A percentile compares a stretch with the other conserved stretches of the same genome.
phyloP scores from a whole-genome alignment of 2,329 filamentous ascomycete genomes.

The Aureobasidium sp. region DNA sequence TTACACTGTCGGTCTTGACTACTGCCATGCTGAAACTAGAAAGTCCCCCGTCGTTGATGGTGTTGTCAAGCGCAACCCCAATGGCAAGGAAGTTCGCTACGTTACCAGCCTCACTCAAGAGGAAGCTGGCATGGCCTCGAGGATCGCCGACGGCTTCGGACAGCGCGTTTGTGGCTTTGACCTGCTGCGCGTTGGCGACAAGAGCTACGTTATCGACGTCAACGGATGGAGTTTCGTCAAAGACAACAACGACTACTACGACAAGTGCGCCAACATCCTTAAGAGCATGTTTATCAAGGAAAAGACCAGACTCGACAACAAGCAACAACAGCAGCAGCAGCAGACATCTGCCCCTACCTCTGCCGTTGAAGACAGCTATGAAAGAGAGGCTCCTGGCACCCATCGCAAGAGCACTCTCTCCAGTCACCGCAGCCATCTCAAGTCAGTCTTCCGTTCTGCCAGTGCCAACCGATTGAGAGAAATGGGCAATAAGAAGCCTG shows the following conservation, averaged over 20 bases:
- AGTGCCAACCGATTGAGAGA: conserved; percentile 53
- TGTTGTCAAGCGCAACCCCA: conserved; percentile 88
- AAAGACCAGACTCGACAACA: conserved; percentile 48
- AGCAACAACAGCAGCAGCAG: conserved; percentile 6
- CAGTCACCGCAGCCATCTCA: conserved; percentile 39
- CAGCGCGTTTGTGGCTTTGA: conserved; percentile 96
- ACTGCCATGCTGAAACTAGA: conserved; percentile 92
- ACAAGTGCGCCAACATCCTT: conserved; percentile 78
- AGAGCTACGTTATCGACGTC: conserved; percentile 96
- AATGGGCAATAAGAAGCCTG: conserved; percentile 26
- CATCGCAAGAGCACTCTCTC: conserved; percentile 26
- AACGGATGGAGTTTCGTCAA: conserved; percentile 99
- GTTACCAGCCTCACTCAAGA: conserved; percentile 75
- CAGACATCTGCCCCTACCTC: conserved; percentile 12
- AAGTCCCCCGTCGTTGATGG: conserved; percentile 98
- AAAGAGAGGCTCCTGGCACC: conserved; percentile 14
- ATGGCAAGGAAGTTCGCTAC: conserved; percentile 94
- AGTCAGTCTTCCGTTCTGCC: conserved; percentile 55
- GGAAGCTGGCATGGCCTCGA: conserved; percentile 78
- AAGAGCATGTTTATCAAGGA: conserved; percentile 83
- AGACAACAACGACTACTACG: conserved; percentile 97
- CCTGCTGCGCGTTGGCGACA: conserved; percentile 74
- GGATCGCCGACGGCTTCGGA: conserved; percentile 84
- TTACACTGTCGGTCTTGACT: conserved; percentile 87
- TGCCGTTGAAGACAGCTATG: conserved; percentile 18